Percentiles rank a stretch among this genome's conserved stretches.
These are phyloP conservation scores for Neurospora sp. DNA, from an alignment of 495 filamentous ascomycete species.

Conservation along the genomic window DNA sequence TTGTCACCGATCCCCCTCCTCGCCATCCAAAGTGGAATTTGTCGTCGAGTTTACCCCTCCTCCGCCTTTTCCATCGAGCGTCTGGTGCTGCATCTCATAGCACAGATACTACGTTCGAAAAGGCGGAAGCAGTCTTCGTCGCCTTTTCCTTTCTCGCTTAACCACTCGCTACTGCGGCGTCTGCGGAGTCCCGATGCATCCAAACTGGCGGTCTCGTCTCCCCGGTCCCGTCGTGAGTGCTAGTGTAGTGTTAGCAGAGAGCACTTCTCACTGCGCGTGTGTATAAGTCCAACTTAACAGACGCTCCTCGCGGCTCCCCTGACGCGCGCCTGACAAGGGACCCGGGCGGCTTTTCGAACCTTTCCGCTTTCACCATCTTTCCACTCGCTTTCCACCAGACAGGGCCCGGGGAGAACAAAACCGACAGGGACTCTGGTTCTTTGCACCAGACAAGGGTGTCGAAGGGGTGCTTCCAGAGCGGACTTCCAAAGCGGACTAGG, in stretches of 20 bases:
- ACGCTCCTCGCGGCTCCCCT: neutral
- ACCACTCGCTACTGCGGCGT: neutral
- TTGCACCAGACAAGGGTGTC: neutral
- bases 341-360: neutral
- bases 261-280: neutral
- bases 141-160: neutral
- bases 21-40: conserved; percentile 12
- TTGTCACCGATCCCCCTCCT: conserved; percentile 10
- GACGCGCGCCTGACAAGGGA: neutral
- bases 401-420: neutral
- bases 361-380: neutral
- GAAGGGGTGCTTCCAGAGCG: neutral
- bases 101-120: neutral
- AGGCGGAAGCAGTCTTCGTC: neutral
- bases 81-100: neutral
- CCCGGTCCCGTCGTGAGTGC: conserved; percentile 16
- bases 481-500: neutral
- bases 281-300: neutral
- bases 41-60: neutral
- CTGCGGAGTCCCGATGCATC: conserved; percentile 9
- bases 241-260: conserved; percentile 1
- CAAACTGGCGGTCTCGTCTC: conserved; percentile 18
- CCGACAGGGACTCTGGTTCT: neutral
- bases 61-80: neutral
- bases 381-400: neutral